Conservation (phyloP, 2,329 filamentous ascomycete species). For the Sarocladium kiliense region DNA sequence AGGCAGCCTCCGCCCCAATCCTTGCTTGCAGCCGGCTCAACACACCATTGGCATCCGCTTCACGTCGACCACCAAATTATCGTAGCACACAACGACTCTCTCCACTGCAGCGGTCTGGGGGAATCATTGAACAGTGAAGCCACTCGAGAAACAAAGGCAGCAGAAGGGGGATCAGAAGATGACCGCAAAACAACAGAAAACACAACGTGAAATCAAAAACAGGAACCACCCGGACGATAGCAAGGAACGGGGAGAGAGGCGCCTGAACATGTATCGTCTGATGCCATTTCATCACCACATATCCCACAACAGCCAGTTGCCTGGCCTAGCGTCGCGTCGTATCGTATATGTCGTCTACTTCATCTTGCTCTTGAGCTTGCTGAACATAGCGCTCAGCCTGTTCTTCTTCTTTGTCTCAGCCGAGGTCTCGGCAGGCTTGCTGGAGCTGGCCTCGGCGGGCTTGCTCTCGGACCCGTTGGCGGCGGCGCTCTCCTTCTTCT, state of each 20-base stretch:
- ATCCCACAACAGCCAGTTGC: slow-evolving; percentile 4
- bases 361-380: slow-evolving; percentile 47
- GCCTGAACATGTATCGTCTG: slow-evolving; percentile 5
- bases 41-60: not conserved
- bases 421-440: slow-evolving; percentile 21
- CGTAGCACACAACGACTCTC: not conserved
- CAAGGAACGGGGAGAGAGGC: not conserved
- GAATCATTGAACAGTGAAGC: slow-evolving; percentile 17
- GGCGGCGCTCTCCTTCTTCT: slow-evolving; percentile 8
- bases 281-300: slow-evolving; percentile 2
- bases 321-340: not conserved
- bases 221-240: not conserved
- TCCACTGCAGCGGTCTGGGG: slow-evolving; percentile 13
- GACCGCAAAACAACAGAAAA: slow-evolving; percentile 11
- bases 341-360: slow-evolving; percentile 6
- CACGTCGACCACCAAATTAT: slow-evolving; percentile 1
- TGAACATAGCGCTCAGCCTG: slow-evolving; percentile 58
- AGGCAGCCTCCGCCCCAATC: slow-evolving; percentile 6
- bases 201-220: slow-evolving; percentile 14
- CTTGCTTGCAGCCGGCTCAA: slow-evolving; percentile 5
- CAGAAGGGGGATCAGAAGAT: slow-evolving; percentile 3
- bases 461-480: slow-evolving; percentile 18
- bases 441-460: slow-evolving; percentile 13
- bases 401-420: slow-evolving; percentile 63
- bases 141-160: slow-evolving; percentile 9